A percentile compares a stretch with the other conserved stretches of the same genome.
Evolutionary conservation across 192 early-diverging fungal species (phyloP).

Genomic region (Glomus cerebriforme): DNA sequence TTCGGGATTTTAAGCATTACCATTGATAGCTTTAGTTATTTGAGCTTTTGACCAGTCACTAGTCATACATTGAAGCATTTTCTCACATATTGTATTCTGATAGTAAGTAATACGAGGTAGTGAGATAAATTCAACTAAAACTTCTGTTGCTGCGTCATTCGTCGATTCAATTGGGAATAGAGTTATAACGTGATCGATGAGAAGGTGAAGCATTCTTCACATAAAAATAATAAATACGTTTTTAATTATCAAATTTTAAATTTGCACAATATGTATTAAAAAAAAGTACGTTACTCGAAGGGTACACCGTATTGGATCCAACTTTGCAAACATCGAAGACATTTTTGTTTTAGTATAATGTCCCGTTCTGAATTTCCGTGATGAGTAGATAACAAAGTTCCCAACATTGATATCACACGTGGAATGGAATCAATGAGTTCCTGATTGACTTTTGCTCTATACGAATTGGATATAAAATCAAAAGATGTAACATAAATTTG

Average conservation of each 20-base stretch:
- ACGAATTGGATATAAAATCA: neutral
- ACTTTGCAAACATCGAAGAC: conserved; percentile 52
- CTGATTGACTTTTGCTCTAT: conserved; percentile 32
- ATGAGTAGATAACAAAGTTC: conserved; percentile 34
- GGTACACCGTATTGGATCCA: conserved; percentile 60
- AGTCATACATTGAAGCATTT: conserved; percentile 49
- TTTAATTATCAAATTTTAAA: neutral
- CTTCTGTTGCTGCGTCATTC: conserved; percentile 57
- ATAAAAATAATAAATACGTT: neutral
- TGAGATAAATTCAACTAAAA: conserved; percentile 54
- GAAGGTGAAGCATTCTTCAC: conserved; percentile 42
- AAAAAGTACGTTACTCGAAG: conserved; percentile 46
- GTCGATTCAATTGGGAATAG: conserved; percentile 44
- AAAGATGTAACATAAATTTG: neutral
- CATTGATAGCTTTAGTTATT: conserved; percentile 45
- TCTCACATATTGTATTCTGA: conserved; percentile 45
- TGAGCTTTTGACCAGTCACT: conserved; percentile 49
- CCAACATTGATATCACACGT: conserved; percentile 34
- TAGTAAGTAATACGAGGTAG: conserved; percentile 40
- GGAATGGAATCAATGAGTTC: conserved; percentile 36
- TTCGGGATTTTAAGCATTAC: conserved; percentile 22
- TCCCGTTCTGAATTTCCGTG: conserved; percentile 25
- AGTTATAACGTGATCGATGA: conserved; percentile 46
- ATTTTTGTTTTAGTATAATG: conserved; percentile 46
- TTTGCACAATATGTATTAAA: neutral